Percentiles rank a stretch among this genome's conserved stretches.
phyloP scores from a whole-genome alignment of 441 rosid genomes.

The Populus trichocarpa region DNA sequence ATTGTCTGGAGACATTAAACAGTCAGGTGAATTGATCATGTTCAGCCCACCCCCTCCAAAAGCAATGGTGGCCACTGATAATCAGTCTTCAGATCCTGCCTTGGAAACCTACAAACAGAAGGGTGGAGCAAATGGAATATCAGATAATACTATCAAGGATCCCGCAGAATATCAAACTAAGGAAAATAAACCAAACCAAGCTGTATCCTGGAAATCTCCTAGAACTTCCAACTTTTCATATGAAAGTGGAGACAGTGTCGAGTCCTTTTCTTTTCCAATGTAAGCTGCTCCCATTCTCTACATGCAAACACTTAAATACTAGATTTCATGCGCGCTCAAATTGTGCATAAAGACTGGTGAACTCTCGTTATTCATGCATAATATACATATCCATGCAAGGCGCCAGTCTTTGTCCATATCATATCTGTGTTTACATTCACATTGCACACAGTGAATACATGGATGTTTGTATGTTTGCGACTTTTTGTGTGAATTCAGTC shows the following conservation, averaged over 20 bases:
- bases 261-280: conserved; percentile 49
- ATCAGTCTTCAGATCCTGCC: conserved; percentile 8
- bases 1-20: conserved; percentile 23
- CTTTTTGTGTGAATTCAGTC: not conserved
- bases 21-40: conserved; percentile 39
- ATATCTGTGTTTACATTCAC: not conserved
- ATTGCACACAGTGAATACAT: not conserved
- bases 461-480: not conserved
- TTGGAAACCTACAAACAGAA: conserved; percentile 27
- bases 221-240: conserved; percentile 29
- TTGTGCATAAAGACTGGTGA: not conserved
- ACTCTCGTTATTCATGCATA: not conserved
- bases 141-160: conserved; percentile 4
- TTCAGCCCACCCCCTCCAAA: conserved; percentile 30
- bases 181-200: conserved; percentile 19
- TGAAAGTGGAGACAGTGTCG: conserved; percentile 29
- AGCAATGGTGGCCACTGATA: conserved; percentile 16
- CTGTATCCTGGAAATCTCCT: conserved; percentile 28
- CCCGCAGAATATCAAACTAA: conserved; percentile 8
- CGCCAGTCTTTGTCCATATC: not conserved
- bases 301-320: not conserved
- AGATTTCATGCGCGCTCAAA: not conserved
- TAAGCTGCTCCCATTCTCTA: conserved; percentile 28
- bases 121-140: conserved; percentile 10
- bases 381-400: not conserved